Percentiles rank a stretch among this genome's conserved stretches.
Conservation (phyloP, 1,139 yeast species). For the Saccharomyces hybrid region DNA sequence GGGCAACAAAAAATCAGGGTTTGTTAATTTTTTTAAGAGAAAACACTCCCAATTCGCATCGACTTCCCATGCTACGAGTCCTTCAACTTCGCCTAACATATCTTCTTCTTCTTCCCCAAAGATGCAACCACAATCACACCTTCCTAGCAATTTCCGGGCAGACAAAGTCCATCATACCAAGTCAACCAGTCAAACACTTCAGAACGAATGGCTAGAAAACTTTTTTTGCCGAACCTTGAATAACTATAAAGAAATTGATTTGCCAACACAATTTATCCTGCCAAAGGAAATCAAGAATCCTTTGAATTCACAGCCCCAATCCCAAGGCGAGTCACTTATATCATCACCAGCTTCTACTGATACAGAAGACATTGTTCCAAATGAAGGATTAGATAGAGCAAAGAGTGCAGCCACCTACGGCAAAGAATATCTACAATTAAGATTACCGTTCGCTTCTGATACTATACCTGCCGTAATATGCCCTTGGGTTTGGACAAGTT, state of each 20-base stretch:
- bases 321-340: background rate
- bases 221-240: slow-evolving; percentile 13
- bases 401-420: slow-evolving; percentile 14
- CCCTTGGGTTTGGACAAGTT: slow-evolving; percentile 25
- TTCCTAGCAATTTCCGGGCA: background rate
- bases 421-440: slow-evolving; percentile 18
- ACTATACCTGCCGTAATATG: slow-evolving; percentile 25
- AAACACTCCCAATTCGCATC: slow-evolving; percentile 8
- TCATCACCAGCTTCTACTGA: slow-evolving; percentile 6
- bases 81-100: background rate
- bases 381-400: slow-evolving; percentile 7
- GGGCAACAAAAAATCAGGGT: slow-evolving; percentile 11
- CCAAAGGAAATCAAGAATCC: slow-evolving; percentile 7
- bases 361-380: slow-evolving; percentile 1
- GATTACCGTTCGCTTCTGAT: slow-evolving; percentile 23
- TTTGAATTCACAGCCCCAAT: background rate
- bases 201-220: slow-evolving; percentile 18
- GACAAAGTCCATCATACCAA: background rate
- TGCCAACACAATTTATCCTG: slow-evolving; percentile 17
- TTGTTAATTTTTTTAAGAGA: slow-evolving; percentile 17
- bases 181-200: background rate
- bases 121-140: background rate
- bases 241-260: slow-evolving; percentile 15
- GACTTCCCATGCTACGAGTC: background rate
- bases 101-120: background rate